Conservation (phyloP, 495 filamentous ascomycete species). For the Hypoxylon rickii region DNA sequence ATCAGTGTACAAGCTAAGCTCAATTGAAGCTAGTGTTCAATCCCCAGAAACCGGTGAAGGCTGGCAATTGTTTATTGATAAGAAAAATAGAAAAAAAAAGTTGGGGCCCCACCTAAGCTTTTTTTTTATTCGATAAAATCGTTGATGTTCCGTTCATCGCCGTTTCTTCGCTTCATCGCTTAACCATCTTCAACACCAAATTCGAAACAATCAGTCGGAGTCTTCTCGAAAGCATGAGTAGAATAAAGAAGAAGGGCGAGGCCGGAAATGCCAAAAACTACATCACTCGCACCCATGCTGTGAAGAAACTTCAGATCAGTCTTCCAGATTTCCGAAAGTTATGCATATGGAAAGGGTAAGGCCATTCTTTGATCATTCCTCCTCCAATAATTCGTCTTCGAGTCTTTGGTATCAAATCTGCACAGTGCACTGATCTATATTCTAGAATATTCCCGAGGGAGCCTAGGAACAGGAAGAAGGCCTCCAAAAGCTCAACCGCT, state of each 20-base stretch:
- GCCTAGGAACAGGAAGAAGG: conserved; percentile 95
- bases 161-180: background rate
- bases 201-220: background rate
- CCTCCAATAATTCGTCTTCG: too few relatives aligned
- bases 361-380: too few relatives aligned
- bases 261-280: conserved; percentile 97
- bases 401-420: too few relatives aligned
- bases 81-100: conserved; percentile 50
- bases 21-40: background rate
- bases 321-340: conserved; percentile 95
- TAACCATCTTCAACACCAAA: background rate
- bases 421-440: background rate
- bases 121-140: conserved; percentile 25
- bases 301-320: conserved; percentile 96
- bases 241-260: conserved; percentile 94
- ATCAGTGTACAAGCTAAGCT: conserved; percentile 4
- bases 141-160: too few relatives aligned
- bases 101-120: conserved; percentile 32
- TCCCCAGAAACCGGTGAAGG: conserved; percentile 21
- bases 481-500: conserved; percentile 82
- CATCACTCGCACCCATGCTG: conserved; percentile 93
- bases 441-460: conserved; percentile 90
- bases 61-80: conserved; percentile 18
- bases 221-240: conserved; percentile 62
- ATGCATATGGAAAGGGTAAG: conserved; percentile 89